A percentile compares a stretch with the other conserved stretches of the same genome.
phyloP scores from a whole-genome alignment of 805 yeast genomes.

The Candida ficus region DNA sequence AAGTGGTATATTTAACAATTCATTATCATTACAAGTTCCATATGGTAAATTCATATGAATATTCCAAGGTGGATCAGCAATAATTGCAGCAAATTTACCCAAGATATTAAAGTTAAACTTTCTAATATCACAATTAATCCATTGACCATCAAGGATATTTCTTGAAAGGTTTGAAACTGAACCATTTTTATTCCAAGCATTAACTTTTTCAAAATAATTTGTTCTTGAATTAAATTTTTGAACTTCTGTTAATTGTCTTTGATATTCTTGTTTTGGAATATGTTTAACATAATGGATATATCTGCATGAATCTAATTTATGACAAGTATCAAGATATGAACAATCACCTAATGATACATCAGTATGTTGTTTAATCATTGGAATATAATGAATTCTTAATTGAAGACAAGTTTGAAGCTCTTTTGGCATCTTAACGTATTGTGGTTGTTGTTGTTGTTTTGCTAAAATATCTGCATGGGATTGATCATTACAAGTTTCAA shows the following conservation, averaged over 20 bases:
- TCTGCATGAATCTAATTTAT: constrained; percentile 72
- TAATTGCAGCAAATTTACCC: constrained; percentile 78
- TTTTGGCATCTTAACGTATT: constrained; percentile 24
- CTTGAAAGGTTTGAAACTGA: constrained; percentile 31
- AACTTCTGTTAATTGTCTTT: constrained; percentile 17
- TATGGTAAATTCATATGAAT: constrained; percentile 84
- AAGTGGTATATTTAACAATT: constrained; percentile 61
- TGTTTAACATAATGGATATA: constrained; percentile 68
- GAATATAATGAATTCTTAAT: constrained; percentile 45
- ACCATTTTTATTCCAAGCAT: constrained; percentile 31
- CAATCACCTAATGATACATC: constrained; percentile 81
- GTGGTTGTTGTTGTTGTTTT: constrained; percentile 20
- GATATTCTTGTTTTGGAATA: constrained; percentile 29
- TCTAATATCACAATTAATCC: constrained; percentile 84
- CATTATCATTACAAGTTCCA: constrained; percentile 74
- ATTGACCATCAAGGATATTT: constrained; percentile 55
- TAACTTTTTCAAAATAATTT: constrained; percentile 19
- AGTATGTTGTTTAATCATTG: constrained; percentile 53
- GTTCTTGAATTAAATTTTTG: constrained; percentile 19
- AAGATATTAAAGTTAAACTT: constrained; percentile 61
- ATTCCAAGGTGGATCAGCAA: constrained; percentile 91
- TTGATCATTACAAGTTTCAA: constrained; percentile 43
- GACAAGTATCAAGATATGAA: constrained; percentile 91
- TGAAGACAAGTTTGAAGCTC: constrained; percentile 18
- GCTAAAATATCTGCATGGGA: constrained; percentile 15